Base-by-base conservation (phyloP, 805 yeast species). In the Cyberlindnera meyerae region DNA sequence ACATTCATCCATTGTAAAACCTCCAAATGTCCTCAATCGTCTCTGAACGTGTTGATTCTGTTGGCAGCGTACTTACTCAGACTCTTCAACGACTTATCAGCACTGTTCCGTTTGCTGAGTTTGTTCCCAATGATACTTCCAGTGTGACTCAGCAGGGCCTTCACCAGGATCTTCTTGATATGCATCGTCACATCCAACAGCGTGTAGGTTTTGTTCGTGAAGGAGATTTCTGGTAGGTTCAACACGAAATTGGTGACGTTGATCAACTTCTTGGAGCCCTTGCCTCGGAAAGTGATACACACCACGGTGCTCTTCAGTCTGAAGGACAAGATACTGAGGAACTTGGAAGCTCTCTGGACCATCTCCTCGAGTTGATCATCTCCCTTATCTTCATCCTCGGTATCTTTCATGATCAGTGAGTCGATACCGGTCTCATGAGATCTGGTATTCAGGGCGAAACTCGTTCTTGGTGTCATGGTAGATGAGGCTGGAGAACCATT, bases 81-180 rank as follows among this genome's bases (percentile, higher is more conserved):
- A 17, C 45, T 47, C 26, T 42, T 36, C 34, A 48, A 13, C 2
- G 47, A 42, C 28, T 33, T 42, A 13, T 32, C 42, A 5, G 37
- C 41, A 24, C 43, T 41, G 18, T 66, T 63, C 11, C 40, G 34
- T 45, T 65, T 69, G 39, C 65, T 65, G 24, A 90, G 62, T 59
- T 85, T 87, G 54, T 86, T 86, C n/a, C 82, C 79, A 24, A 89
- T 54, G 34, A 90, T 73, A 40, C 80, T 77, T 4, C 95, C 96
- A 0, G 89, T 71, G 48, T 82, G 87, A 31, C 66, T 66, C 36
- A 82, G 47, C 15, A 82, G 58, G 2, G 79, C 66, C 52, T 71
- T 77, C 26, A 78, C 60, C n/a, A 81, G 51, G 25, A 77, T 78
- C 51, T 76, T 81, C 54, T 80, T 79, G 37, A 89, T 52, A 21